Percentiles rank a stretch among this genome's conserved stretches.
phyloP scores from a whole-genome alignment of 805 yeast species.

The Metschnikowia gelsemii region DNA sequence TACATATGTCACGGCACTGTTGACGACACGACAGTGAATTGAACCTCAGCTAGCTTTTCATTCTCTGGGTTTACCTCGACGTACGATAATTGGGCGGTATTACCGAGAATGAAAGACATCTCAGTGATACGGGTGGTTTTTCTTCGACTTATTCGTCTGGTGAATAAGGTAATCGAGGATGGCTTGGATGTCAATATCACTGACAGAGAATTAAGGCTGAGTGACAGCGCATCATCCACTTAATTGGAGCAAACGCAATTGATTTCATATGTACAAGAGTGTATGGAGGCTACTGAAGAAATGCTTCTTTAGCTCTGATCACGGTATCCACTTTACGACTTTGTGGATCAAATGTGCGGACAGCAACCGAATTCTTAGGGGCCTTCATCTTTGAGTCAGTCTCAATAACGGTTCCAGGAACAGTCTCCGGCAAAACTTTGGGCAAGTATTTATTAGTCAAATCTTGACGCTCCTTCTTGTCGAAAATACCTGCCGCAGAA shows the following conservation, averaged over 20 bases:
- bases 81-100: constrained; percentile 38
- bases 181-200: too few relatives aligned
- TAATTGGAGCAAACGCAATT: too few relatives aligned
- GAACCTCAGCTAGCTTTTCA: constrained; percentile 63
- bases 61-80: constrained; percentile 59
- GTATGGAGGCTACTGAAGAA: constrained; percentile 21
- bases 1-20: constrained; percentile 71
- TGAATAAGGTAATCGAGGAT: too few relatives aligned
- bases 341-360: constrained; percentile 61
- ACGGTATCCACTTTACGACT: constrained; percentile 52
- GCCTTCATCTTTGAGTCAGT: constrained; percentile 39
- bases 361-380: constrained; percentile 48
- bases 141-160: not conserved
- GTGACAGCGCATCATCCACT: too few relatives aligned
- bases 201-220: too few relatives aligned
- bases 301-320: constrained; percentile 54
- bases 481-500: constrained; percentile 40
- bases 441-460: constrained; percentile 54
- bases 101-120: constrained; percentile 67
- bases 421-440: constrained; percentile 52
- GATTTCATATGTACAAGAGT: constrained; percentile 16
- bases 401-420: constrained; percentile 40
- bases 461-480: constrained; percentile 32
- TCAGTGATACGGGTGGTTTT: not conserved
- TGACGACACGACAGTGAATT: constrained; percentile 57